These are phyloP conservation scores for Spongospora subterranea DNA, from an alignment of 208 protist genomes.

Conservation along the genomic window DNA sequence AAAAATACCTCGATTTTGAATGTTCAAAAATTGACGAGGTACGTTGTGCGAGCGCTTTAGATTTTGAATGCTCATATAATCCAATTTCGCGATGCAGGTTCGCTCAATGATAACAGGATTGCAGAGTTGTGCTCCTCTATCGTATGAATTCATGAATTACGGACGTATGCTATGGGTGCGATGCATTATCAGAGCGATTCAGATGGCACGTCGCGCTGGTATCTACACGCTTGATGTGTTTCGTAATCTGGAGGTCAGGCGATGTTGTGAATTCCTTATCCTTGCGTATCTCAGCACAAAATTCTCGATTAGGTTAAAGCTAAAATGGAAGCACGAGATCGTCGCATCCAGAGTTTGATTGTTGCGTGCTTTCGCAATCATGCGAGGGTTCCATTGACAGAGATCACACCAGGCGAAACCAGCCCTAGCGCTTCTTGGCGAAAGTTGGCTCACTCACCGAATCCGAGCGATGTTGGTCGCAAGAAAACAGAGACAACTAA, in stretches of 20 bases:
- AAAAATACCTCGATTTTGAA: not conserved
- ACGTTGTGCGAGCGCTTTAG: not conserved
- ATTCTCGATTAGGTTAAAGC: not conserved
- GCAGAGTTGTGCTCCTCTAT: not conserved
- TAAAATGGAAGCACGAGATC: not conserved
- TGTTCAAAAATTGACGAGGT: constrained; percentile 11
- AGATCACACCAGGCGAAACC: no score
- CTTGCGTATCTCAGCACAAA: not conserved
- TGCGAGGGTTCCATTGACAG: no score
- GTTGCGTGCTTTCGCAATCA: not conserved
- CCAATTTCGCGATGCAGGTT: not conserved
- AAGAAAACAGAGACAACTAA: no score
- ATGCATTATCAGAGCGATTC: not conserved
- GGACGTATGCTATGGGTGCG: not conserved
- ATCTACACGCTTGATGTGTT: not conserved
- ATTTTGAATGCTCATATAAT: not conserved
- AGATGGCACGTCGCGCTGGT: not conserved
- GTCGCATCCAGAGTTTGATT: not conserved
- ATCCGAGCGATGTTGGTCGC: no score
- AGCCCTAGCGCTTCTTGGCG: no score
- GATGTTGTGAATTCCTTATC: not conserved
- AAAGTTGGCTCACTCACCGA: no score
- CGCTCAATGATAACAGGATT: not conserved
- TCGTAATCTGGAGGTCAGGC: not conserved
- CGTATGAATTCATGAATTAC: not conserved